Evolutionary conservation across 352 stramenopile species (phyloP).

Genomic region (Pythium phragmitis): DNA sequence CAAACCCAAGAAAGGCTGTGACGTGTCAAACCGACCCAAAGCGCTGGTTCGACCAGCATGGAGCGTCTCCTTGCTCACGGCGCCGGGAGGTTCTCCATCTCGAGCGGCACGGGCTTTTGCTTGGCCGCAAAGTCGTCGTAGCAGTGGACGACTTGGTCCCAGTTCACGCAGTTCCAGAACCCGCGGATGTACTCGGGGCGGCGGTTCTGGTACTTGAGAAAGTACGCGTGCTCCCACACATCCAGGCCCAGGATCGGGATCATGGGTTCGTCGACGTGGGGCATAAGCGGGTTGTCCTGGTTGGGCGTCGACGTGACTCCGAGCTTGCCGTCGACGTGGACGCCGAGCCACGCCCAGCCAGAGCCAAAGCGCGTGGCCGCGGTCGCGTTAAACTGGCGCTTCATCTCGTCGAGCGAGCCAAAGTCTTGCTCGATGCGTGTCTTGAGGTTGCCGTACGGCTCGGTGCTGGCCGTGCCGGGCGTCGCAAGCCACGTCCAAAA

Average conservation of each 20-base stretch:
- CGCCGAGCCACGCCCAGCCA: conserved; percentile 58
- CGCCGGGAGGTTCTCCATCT: conserved; percentile 32
- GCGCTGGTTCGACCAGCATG: not conserved
- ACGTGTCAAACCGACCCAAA: no score
- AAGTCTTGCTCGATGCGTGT: conserved; percentile 61
- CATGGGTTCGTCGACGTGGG: conserved; percentile 35
- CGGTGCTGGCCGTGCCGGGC: conserved; percentile 35
- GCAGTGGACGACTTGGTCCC: conserved; percentile 57
- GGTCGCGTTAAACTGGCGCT: conserved; percentile 51
- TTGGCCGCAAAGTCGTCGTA: conserved; percentile 58
- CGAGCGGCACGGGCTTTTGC: conserved; percentile 41
- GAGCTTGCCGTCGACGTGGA: conserved; percentile 56
- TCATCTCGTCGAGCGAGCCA: conserved; percentile 67
- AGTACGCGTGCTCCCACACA: conserved; percentile 89
- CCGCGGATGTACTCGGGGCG: conserved; percentile 87
- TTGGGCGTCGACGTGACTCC: conserved; percentile 89
- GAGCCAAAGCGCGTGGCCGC: conserved; percentile 61
- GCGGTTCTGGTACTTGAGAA: conserved; percentile 91
- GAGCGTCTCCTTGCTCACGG: not conserved
- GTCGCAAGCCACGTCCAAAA: conserved; percentile 79
- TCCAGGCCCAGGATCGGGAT: conserved; percentile 86
- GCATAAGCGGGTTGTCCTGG: conserved; percentile 68
- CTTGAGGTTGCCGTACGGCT: conserved; percentile 42
- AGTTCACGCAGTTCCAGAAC: conserved; percentile 93
- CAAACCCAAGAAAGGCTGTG: not conserved